These are phyloP conservation scores for Berkeleyomyces rouxiae DNA, from an alignment of 2,329 filamentous ascomycete genomes.

Conservation along the genomic window DNA sequence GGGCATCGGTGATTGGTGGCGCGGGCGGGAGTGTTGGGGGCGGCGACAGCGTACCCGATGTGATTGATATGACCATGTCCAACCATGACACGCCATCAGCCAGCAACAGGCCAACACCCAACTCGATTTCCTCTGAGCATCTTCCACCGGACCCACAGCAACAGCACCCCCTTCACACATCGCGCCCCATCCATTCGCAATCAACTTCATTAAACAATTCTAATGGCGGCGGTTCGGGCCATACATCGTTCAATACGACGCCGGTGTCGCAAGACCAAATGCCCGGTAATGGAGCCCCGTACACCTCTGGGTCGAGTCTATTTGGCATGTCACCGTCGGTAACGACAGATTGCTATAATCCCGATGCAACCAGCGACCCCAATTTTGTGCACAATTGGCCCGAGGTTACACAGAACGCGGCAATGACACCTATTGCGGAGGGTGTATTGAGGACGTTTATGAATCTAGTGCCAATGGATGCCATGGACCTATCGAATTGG, in stretches of 20 bases:
- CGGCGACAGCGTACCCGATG: background rate
- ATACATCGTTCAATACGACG: background rate
- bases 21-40: background rate
- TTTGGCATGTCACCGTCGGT: background rate
- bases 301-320: background rate
- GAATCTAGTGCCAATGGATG: conserved; percentile 43
- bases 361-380: conserved; percentile 16
- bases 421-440: conserved; percentile 39
- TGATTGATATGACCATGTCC: conserved; percentile 1
- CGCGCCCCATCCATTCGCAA: background rate
- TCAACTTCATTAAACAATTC: background rate
- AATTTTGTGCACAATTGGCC: conserved; percentile 23
- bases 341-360: background rate
- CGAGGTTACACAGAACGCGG: conserved; percentile 25
- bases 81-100: conserved; percentile 1
- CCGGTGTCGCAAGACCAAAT: background rate
- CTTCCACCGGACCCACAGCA: background rate
- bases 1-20: background rate
- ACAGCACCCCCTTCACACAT: background rate
- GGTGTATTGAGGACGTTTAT: conserved; percentile 40
- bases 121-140: conserved; percentile 4
- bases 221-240: background rate
- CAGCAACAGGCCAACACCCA: conserved; percentile 6
- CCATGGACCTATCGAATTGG: conserved; percentile 39
- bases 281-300: background rate